Conservation (phyloP, 75 land plant genomes). For the Pinus albicaulis region DNA sequence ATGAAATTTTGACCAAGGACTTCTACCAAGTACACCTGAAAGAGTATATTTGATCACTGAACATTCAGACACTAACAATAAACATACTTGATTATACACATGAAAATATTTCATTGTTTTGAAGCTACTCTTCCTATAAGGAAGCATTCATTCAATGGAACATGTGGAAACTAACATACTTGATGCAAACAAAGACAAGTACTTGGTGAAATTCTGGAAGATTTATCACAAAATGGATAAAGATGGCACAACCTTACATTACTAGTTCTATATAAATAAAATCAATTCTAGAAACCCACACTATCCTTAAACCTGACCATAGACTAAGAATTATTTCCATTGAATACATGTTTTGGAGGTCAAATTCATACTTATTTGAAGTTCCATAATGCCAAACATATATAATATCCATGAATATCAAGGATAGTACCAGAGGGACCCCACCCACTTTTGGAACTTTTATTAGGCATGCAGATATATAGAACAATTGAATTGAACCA, state of each 20-base stretch:
- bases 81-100: slow-evolving; percentile 64
- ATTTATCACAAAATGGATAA: slow-evolving; percentile 58
- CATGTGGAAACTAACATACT: slow-evolving; percentile 46
- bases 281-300: slow-evolving; percentile 62
- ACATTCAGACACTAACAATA: too few relatives aligned
- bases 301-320: slow-evolving; percentile 53
- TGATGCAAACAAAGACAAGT: slow-evolving; percentile 50
- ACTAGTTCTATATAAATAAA: slow-evolving; percentile 61
- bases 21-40: too few relatives aligned
- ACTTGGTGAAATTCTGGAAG: slow-evolving; percentile 66
- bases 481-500: slow-evolving; percentile 52
- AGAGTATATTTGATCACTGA: too few relatives aligned
- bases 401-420: slow-evolving; percentile 43
- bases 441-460: slow-evolving; percentile 59
- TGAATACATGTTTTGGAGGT: slow-evolving; percentile 51
- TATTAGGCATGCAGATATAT: slow-evolving; percentile 34
- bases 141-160: slow-evolving; percentile 41
- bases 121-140: slow-evolving; percentile 68
- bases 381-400: slow-evolving; percentile 62
- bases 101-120: slow-evolving; percentile 49
- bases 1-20: too few relatives aligned
- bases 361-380: slow-evolving; percentile 45
- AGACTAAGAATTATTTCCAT: slow-evolving; percentile 57
- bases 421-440: slow-evolving; percentile 40
- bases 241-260: slow-evolving; percentile 50